These are phyloP conservation scores for Comarum palustre DNA, from an alignment of 306 rosid species.

Conservation along the genomic window DNA sequence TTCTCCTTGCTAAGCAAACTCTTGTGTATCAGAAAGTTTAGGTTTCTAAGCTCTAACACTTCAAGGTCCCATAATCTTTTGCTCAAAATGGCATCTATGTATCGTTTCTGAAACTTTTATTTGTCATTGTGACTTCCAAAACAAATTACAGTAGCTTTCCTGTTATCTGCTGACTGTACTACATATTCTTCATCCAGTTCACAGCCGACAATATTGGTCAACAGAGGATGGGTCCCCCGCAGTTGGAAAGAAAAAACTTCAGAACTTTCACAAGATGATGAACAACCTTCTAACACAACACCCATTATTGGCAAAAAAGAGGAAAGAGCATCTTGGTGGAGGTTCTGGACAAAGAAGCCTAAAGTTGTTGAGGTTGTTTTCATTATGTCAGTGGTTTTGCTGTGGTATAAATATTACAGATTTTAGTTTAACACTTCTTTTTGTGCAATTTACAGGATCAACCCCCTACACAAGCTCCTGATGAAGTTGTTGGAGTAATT, in stretches of 20 bases:
- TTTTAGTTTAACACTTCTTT: conserved; percentile 16
- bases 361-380: conserved; percentile 49
- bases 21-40: neutral
- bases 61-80: neutral
- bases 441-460: conserved; percentile 50
- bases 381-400: conserved; percentile 16
- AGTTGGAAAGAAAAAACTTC: conserved; percentile 71
- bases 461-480: conserved; percentile 38
- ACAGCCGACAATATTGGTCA: conserved; percentile 65
- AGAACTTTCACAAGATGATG: conserved; percentile 36
- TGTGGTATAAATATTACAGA: conserved; percentile 9
- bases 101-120: neutral
- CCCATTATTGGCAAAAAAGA: conserved; percentile 36
- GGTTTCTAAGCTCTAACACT: neutral
- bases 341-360: conserved; percentile 60
- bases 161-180: conserved; percentile 24
- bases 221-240: conserved; percentile 97
- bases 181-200: conserved; percentile 46
- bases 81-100: neutral
- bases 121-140: neutral
- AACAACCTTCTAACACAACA: conserved; percentile 32
- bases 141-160: neutral
- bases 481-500: conserved; percentile 68
- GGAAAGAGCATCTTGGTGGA: conserved; percentile 77
- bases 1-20: neutral